Percentiles rank a stretch among this genome's conserved stretches.
Evolutionary conservation across 148 eudicot species (phyloP).

Genomic region (Silene conica): DNA sequence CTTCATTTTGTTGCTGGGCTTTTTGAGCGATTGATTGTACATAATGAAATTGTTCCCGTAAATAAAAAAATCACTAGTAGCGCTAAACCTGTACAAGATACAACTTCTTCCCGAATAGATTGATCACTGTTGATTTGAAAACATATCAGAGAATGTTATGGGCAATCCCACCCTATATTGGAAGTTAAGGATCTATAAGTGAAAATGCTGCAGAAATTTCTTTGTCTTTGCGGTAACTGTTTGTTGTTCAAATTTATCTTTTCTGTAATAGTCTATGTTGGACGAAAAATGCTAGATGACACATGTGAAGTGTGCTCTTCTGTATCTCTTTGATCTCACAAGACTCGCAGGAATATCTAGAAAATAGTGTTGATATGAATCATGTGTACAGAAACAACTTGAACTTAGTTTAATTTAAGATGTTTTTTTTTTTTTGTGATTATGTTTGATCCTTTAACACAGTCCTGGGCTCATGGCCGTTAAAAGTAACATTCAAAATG

Average conservation of each 20-base stretch:
- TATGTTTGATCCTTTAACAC: too few relatives aligned
- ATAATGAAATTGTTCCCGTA: neutral
- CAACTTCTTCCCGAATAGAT: neutral
- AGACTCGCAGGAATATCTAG: too few relatives aligned
- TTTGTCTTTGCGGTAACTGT: neutral
- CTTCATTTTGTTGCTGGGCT: neutral
- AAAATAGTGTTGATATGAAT: too few relatives aligned
- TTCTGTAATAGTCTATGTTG: neutral
- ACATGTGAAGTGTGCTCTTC: neutral
- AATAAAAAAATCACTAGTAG: too few relatives aligned
- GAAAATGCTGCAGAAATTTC: neutral
- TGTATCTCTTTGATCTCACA: neutral
- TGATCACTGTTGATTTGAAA: neutral
- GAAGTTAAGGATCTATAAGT: neutral
- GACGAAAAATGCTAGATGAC: neutral
- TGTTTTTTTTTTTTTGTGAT: too few relatives aligned
- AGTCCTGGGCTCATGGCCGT: too few relatives aligned
- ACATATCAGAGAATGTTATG: neutral
- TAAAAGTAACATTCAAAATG: too few relatives aligned
- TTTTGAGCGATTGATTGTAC: neutral
- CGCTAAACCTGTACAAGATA: neutral
- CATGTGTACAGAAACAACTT: too few relatives aligned
- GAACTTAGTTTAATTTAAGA: too few relatives aligned
- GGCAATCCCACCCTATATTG: neutral
- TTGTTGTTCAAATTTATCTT: neutral